phyloP scores from a whole-genome alignment of 2,329 filamentous ascomycete species.

The Aspergillus neoniger region DNA sequence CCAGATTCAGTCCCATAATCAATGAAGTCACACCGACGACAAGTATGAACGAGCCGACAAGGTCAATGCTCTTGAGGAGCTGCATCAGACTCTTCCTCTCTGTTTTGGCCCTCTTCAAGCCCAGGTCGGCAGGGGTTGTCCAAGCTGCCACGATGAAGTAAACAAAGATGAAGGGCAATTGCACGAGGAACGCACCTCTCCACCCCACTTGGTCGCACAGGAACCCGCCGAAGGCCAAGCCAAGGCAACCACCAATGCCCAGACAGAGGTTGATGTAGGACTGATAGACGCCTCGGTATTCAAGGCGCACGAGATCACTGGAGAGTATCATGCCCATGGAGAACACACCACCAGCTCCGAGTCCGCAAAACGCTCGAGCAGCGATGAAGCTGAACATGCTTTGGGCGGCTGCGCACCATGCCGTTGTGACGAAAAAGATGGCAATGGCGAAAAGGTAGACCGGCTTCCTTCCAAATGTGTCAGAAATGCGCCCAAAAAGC shows the following conservation, averaged over 20 bases:
- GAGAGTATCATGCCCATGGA: conserved; percentile 63
- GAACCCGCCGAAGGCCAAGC: conserved; percentile 42
- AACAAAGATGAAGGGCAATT: conserved; percentile 52
- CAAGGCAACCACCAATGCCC: conserved; percentile 41
- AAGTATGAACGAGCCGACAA: conserved; percentile 52
- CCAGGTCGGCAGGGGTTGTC: conserved; percentile 49
- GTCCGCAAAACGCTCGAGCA: conserved; percentile 68
- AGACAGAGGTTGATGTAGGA: conserved; percentile 45
- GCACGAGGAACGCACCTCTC: conserved; percentile 50
- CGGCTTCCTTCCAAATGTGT: conserved; percentile 69
- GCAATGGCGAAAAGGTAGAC: conserved; percentile 65
- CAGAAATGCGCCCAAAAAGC: conserved; percentile 71
- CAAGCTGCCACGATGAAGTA: conserved; percentile 47
- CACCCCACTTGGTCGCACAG: conserved; percentile 45
- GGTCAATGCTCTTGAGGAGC: conserved; percentile 52
- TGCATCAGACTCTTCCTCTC: conserved; percentile 45
- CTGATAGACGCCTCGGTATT: conserved; percentile 54
- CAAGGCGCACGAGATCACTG: conserved; percentile 73
- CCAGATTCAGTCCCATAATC: conserved; percentile 55
- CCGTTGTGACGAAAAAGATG: conserved; percentile 65
- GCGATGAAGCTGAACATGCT: conserved; percentile 72
- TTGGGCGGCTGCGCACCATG: conserved; percentile 69
- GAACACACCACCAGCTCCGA: conserved; percentile 72
- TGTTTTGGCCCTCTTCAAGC: conserved; percentile 46
- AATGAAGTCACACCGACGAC: conserved; percentile 50